Base-by-base conservation (phyloP, 163 green algal species). In the Chlamydomonas reinhardtii region DNA sequence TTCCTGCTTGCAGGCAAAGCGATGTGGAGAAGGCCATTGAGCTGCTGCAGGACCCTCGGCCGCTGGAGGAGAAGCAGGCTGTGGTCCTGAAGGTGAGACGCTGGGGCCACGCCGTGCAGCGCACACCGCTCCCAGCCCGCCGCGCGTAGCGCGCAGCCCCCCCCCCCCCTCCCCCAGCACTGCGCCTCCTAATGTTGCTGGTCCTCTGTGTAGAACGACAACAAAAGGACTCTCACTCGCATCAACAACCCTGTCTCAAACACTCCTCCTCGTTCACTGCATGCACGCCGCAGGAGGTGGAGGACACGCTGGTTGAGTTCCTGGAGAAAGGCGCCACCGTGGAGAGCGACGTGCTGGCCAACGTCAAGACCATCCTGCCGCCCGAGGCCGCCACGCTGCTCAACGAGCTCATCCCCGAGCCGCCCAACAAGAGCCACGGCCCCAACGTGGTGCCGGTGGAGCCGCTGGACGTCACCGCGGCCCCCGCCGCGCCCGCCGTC, bases 61-160 rank as follows among this genome's bases (percentile, higher is more conserved):
- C 94, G 3, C 70, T 96, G 5, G 91, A 95, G 32, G 89, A 94
- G 70, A 96, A 96, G 88, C 89, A 94, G 84, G 83, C 89, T 34
- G 90, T 93, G 22, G 64, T 95, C n/a, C 68, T 95, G 35, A 86
- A 94, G 92, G 93, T 95, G 62, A 12, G 83, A 68, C 15, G 5
- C 4, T 48, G 29, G 3, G 27, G 43, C n/a, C n/a, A n/a, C n/a
- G 39, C 39, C 39, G 39, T 48, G 39, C 39, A n/a, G 39, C 8
- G 39, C 39, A 48, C 39, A 48, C 5, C 39, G 39, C 39, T 48
- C 39, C 39, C 39, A 48, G 39, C 39, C 39, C 8, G 39, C 39
- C 39, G 39, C 39, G 8, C 39, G 8, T 8, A 48, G n/a, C n/a
- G n/a, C n/a, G n/a, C n/a, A n/a, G n/a, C n/a, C n/a, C n/a, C n/a